Percentiles rank a stretch among this genome's conserved stretches.
phyloP scores from a whole-genome alignment of 345 rosid genomes.

The Laguncularia racemosa region DNA sequence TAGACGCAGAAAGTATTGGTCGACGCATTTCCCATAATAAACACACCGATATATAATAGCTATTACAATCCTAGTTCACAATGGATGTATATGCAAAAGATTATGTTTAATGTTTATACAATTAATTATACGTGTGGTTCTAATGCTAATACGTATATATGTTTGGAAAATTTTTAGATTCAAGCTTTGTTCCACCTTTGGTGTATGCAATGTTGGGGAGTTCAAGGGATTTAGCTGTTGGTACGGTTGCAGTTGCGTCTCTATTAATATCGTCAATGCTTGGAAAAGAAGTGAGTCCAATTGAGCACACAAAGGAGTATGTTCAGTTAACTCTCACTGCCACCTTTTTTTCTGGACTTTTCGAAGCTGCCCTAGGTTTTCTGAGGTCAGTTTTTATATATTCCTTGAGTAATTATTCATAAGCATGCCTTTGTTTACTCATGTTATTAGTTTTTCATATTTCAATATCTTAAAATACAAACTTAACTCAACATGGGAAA shows the following conservation, averaged over 20 bases:
- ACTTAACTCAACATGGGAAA: no score
- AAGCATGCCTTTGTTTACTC: not conserved
- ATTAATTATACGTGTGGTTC: not conserved
- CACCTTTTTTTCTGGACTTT: constrained; percentile 77
- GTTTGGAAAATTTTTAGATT: constrained; percentile 35
- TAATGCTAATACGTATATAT: not conserved
- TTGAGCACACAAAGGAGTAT: constrained; percentile 51
- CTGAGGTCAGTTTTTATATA: constrained; percentile 41
- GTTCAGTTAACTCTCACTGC: constrained; percentile 74
- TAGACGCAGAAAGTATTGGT: not conserved
- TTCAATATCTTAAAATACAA: no score
- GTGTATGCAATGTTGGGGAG: constrained; percentile 97
- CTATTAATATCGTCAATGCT: constrained; percentile 67
- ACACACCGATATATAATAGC: no score
- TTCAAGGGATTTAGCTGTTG: constrained; percentile 88
- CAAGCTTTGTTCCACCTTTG: constrained; percentile 91
- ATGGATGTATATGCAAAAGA: constrained; percentile 30
- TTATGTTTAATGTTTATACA: not conserved
- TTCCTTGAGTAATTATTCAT: not conserved
- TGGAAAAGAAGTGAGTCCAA: constrained; percentile 59
- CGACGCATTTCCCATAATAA: no score
- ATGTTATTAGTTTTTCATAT: no score
- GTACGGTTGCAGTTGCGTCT: constrained; percentile 85
- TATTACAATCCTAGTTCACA: not conserved
- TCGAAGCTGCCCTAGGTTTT: constrained; percentile 84